Conservation (phyloP, 2,329 filamentous ascomycete species). For the Cytospora mali region DNA sequence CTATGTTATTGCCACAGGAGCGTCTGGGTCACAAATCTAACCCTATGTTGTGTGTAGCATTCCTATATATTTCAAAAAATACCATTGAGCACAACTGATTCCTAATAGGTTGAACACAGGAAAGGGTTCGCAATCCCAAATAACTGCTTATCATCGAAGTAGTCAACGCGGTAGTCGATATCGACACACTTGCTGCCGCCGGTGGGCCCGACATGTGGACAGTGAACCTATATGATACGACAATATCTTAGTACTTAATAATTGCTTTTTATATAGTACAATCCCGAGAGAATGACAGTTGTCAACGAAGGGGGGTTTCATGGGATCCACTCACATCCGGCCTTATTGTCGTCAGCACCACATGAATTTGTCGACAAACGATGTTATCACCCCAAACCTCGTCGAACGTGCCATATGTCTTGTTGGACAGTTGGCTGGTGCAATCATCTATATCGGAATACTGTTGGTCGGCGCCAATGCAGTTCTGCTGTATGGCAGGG, state of each 20-base stretch:
- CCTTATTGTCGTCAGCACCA: conserved; percentile 39
- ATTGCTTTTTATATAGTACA: too few relatives aligned
- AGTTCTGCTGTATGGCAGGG: conserved; percentile 30
- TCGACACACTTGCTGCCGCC: conserved; percentile 38
- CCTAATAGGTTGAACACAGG: neutral
- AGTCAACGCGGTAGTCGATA: conserved; percentile 31
- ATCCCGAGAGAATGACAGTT: neutral
- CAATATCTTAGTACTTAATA: neutral
- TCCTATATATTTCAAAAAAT: too few relatives aligned
- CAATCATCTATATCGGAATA: conserved; percentile 41
- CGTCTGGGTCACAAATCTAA: too few relatives aligned
- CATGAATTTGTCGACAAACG: conserved; percentile 45
- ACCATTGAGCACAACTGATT: too few relatives aligned
- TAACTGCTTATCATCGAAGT: conserved; percentile 32
- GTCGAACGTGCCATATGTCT: conserved; percentile 45
- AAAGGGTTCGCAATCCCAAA: neutral
- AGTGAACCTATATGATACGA: conserved; percentile 29
- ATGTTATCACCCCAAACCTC: conserved; percentile 48
- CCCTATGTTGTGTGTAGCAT: too few relatives aligned
- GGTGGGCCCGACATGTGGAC: conserved; percentile 35
- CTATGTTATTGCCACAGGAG: too few relatives aligned
- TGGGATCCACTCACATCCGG: conserved; percentile 33
- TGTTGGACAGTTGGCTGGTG: conserved; percentile 36
- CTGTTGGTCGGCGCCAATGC: conserved; percentile 41
- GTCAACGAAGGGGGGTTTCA: neutral